These are phyloP conservation scores for Wallacemonas sp. DNA, from an alignment of 208 protist genomes.

Conservation along the genomic window DNA sequence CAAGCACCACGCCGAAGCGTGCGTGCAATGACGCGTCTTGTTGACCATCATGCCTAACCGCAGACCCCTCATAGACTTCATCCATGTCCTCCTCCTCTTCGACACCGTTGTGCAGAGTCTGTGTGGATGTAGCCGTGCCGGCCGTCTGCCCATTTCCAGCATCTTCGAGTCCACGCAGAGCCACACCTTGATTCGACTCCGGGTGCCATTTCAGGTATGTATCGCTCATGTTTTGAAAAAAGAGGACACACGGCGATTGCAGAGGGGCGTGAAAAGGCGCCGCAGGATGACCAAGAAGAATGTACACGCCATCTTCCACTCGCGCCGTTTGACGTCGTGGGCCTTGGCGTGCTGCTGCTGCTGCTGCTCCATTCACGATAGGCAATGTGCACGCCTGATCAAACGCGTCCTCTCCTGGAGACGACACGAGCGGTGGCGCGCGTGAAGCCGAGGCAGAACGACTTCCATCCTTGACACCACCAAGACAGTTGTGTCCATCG, in stretches of 20 bases:
- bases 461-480: neutral
- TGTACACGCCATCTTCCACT: slow-evolving; percentile 11
- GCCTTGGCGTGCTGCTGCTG: no score
- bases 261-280: slow-evolving; percentile 23
- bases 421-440: neutral
- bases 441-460: no score
- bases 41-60: no score
- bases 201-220: slow-evolving; percentile 8
- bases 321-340: neutral
- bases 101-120: neutral
- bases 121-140: neutral
- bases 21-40: no score
- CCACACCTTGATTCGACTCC: neutral
- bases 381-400: no score
- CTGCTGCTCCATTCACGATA: no score
- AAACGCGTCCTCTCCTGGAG: neutral
- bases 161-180: neutral
- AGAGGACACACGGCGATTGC: neutral
- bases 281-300: slow-evolving; percentile 31
- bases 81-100: neutral
- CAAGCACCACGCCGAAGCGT: no score
- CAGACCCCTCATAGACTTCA: neutral
- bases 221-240: slow-evolving; percentile 7
- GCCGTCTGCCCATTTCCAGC: neutral
- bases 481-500: neutral